These are phyloP conservation scores for Cercospora sp. DNA, from an alignment of 2,329 filamentous ascomycete genomes.

Conservation along the genomic window DNA sequence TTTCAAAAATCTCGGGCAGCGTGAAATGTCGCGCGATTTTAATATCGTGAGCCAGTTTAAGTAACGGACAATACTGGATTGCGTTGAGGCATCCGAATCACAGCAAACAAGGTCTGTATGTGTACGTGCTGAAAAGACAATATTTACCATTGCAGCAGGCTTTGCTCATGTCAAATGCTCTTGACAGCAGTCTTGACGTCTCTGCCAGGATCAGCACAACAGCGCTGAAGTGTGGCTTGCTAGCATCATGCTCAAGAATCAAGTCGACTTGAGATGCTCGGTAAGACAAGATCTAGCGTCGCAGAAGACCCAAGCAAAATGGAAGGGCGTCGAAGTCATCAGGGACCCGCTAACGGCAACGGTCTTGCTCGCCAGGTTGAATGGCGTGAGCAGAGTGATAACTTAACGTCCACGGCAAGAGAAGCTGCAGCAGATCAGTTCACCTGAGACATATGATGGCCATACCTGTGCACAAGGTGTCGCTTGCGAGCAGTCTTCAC, in stretches of 20 bases:
- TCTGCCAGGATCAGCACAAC: too few species aligned
- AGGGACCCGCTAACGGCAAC: background rate
- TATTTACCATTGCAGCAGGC: background rate
- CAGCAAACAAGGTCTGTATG: background rate
- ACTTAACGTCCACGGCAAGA: background rate
- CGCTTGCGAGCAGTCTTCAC: background rate
- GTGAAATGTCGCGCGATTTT: background rate
- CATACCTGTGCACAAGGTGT: background rate
- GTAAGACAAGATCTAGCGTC: background rate
- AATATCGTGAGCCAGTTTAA: background rate
- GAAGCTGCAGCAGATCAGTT: background rate
- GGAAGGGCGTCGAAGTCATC: background rate
- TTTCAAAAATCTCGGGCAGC: background rate
- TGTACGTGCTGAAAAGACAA: background rate
- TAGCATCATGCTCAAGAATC: too few species aligned
- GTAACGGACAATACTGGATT: background rate
- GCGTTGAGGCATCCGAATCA: background rate
- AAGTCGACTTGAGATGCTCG: background rate
- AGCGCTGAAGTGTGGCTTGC: too few species aligned
- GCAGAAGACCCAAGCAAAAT: background rate
- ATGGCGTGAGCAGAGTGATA: background rate
- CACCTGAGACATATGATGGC: background rate
- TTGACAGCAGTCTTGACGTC: too few species aligned
- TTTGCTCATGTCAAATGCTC: background rate
- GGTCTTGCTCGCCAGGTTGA: background rate